Evolutionary conservation across 1,139 yeast genomes (phyloP).

Genomic region (Suhomyces terraborum): DNA sequence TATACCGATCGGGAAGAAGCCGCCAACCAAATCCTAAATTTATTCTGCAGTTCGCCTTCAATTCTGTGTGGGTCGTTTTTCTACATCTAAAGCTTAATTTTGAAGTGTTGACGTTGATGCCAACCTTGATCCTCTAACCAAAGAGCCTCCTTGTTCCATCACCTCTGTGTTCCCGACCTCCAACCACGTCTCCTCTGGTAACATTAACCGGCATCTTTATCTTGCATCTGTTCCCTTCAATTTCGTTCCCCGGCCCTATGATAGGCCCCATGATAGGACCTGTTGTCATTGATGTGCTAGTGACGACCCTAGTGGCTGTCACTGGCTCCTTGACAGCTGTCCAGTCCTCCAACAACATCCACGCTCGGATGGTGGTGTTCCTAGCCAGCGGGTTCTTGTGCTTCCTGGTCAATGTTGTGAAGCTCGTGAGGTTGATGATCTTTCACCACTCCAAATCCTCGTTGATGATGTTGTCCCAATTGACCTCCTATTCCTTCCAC

Average conservation of each 20-base stretch:
- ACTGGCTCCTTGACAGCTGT: conserved; percentile 9
- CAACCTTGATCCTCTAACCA: conserved; percentile 1
- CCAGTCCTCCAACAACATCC: conserved; percentile 3
- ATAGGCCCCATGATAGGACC: conserved; percentile 4
- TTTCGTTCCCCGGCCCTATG: too few species aligned
- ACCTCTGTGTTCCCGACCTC: not conserved
- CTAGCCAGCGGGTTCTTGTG: conserved; percentile 10
- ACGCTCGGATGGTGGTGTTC: conserved; percentile 8
- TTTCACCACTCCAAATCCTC: too few species aligned
- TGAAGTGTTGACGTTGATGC: conserved; percentile 2
- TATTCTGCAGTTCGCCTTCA: not conserved
- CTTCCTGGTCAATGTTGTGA: not conserved
- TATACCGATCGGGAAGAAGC: conserved; percentile 1
- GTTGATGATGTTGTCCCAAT: not conserved
- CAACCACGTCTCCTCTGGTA: not conserved
- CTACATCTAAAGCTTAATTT: conserved; percentile 4
- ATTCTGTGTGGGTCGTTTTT: conserved; percentile 5
- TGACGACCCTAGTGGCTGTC: conserved; percentile 6
- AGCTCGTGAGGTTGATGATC: not conserved
- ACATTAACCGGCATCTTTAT: not conserved
- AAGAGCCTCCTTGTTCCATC: too few species aligned
- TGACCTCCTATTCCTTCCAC: conserved; percentile 16
- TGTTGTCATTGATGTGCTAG: conserved; percentile 5
- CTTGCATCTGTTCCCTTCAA: not conserved
- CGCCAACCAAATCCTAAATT: conserved; percentile 1